Evolutionary conservation across 2,329 filamentous ascomycete species (phyloP).

Genomic region (Neofusicoccum ribis): DNA sequence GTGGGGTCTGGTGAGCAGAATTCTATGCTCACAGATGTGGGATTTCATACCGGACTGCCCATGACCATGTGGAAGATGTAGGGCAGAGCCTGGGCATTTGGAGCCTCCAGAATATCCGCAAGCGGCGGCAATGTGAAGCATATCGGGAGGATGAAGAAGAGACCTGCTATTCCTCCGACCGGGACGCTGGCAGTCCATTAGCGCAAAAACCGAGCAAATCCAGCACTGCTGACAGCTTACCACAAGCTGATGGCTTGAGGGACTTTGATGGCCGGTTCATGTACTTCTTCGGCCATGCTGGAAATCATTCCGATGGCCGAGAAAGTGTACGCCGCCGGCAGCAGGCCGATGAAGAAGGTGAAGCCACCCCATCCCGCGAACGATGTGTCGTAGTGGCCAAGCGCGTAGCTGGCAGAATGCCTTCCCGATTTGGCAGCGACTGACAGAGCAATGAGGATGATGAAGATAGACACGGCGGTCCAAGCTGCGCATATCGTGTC

Average conservation of each 20-base stretch:
- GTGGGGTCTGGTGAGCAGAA: too few relatives aligned
- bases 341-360: conserved; percentile 48
- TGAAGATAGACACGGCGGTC: conserved; percentile 46
- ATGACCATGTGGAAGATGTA: conserved; percentile 54
- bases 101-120: conserved; percentile 47
- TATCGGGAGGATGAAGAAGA: conserved; percentile 59
- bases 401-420: conserved; percentile 37
- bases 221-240: conserved; percentile 28
- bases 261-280: conserved; percentile 34
- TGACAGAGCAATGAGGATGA: conserved; percentile 47
- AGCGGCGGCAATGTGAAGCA: conserved; percentile 53
- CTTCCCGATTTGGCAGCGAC: conserved; percentile 48
- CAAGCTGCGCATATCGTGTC: conserved; percentile 50
- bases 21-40: too few relatives aligned
- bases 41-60: conserved; percentile 31
- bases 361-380: conserved; percentile 34
- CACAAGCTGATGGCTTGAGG: conserved; percentile 50
- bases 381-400: conserved; percentile 59
- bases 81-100: conserved; percentile 51
- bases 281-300: conserved; percentile 32
- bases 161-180: conserved; percentile 54
- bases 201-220: conserved; percentile 50
- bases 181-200: conserved; percentile 56
- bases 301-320: neutral
- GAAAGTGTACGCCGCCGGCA: conserved; percentile 39